These are phyloP conservation scores for Paramecium biaurelia DNA, from an alignment of 73 alveolate species.

Conservation along the genomic window DNA sequence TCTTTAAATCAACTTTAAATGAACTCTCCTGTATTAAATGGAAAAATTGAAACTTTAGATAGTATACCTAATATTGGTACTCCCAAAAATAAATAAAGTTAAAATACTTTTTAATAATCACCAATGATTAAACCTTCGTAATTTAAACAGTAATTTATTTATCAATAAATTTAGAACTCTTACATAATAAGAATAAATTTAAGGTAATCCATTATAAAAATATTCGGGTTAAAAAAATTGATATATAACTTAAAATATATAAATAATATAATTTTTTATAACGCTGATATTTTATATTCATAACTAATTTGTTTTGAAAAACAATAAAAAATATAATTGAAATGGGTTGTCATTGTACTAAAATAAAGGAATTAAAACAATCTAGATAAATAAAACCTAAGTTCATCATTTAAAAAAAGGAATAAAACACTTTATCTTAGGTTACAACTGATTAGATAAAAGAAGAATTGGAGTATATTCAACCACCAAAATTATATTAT, in stretches of 20 bases:
- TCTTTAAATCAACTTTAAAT: background rate
- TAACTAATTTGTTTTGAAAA: background rate
- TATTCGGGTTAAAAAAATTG: background rate
- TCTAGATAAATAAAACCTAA: background rate
- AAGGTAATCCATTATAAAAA: background rate
- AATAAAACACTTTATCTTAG: background rate
- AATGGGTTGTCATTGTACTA: background rate
- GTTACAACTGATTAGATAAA: background rate
- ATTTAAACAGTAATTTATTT: background rate
- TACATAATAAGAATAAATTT: background rate
- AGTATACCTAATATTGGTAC: slow-evolving; percentile 35
- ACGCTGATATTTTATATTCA: background rate
- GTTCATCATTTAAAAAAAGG: background rate
- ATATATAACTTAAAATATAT: background rate
- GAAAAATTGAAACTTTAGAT: background rate
- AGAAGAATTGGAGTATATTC: background rate
- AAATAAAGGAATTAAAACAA: background rate
- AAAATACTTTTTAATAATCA: background rate
- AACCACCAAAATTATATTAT: background rate
- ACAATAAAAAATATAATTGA: background rate
- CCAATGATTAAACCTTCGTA: slow-evolving; percentile 13
- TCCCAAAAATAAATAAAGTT: background rate
- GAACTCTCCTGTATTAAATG: background rate
- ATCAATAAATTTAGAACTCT: background rate
- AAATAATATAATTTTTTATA: background rate